These are phyloP conservation scores for Iris pallida DNA, from an alignment of 116 monocot genomes.

Conservation along the genomic window DNA sequence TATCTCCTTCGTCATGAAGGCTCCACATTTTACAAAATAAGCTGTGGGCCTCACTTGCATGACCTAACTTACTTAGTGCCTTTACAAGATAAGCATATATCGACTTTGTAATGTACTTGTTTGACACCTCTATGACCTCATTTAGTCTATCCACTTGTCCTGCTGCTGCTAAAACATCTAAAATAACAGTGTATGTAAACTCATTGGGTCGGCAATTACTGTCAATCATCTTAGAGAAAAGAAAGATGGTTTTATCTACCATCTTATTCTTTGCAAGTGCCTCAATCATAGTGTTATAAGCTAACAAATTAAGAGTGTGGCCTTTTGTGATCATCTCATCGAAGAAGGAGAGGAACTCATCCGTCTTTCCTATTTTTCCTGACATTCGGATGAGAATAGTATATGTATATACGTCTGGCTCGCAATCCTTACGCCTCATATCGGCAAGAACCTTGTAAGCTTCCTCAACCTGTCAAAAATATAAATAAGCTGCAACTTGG, in stretches of 20 bases:
- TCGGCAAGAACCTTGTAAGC: conserved; percentile 66
- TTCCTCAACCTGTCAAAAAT: conserved; percentile 54
- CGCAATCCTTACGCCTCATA: conserved; percentile 79
- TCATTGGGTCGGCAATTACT: conserved; percentile 76
- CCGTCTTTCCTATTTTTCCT: conserved; percentile 59
- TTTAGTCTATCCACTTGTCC: conserved; percentile 52
- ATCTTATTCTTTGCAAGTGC: conserved; percentile 73
- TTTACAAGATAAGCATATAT: conserved; percentile 75
- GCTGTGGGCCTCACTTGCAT: conserved; percentile 75
- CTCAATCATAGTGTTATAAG: conserved; percentile 87
- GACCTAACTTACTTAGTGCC: conserved; percentile 65
- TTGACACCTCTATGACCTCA: conserved; percentile 70
- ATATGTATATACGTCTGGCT: conserved; percentile 83
- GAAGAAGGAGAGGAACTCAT: conserved; percentile 55
- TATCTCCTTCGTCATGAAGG: conserved; percentile 60
- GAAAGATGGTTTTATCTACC: conserved; percentile 59
- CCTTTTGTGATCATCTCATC: conserved; percentile 79
- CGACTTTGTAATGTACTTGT: conserved; percentile 59
- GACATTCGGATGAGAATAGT: conserved; percentile 90
- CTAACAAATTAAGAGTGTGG: conserved; percentile 50
- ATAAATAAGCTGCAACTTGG: conserved; percentile 16
- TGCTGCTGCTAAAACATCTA: conserved; percentile 57
- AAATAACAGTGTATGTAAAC: conserved; percentile 71
- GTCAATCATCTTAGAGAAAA: conserved; percentile 87
- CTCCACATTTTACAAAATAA: conserved; percentile 93